These are phyloP conservation scores for Eimeria necatrix DNA, from an alignment of 169 alveolate genomes.

Conservation along the genomic window DNA sequence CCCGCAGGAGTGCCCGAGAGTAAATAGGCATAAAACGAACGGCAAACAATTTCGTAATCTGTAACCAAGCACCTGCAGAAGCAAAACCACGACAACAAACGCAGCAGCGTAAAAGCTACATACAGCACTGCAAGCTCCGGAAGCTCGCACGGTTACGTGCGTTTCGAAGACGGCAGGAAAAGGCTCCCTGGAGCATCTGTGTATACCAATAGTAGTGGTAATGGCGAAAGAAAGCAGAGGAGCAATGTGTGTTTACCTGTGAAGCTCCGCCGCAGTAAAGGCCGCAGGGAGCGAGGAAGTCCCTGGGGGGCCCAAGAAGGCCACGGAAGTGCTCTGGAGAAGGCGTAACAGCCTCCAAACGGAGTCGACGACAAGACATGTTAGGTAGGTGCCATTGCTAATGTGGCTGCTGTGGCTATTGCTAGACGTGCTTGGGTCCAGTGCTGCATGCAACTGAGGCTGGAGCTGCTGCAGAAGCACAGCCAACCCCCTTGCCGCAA, in stretches of 20 bases:
- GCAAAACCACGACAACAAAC: neutral
- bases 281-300: slow-evolving; percentile 30
- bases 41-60: slow-evolving; percentile 27
- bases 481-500: slow-evolving; percentile 55
- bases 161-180: neutral
- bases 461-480: slow-evolving; percentile 69
- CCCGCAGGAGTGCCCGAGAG: neutral
- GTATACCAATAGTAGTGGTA: neutral
- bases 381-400: neutral
- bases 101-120: neutral
- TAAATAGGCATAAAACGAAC: slow-evolving; percentile 32
- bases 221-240: neutral
- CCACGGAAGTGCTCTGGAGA: slow-evolving; percentile 3
- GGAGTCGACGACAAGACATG: slow-evolving; percentile 48
- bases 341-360: slow-evolving; percentile 56
- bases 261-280: slow-evolving; percentile 54
- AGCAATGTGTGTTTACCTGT: slow-evolving; percentile 29
- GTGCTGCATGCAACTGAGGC: neutral
- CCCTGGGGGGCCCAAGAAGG: slow-evolving; percentile 21
- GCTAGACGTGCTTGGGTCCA: neutral
- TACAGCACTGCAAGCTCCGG: neutral
- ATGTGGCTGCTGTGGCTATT: slow-evolving; percentile 37
- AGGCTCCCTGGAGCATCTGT: neutral
- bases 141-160: neutral
- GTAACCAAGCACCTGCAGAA: slow-evolving; percentile 63